These are phyloP conservation scores for Cladophialophora yegresii DNA, from an alignment of 2,329 filamentous ascomycete species.

Conservation along the genomic window DNA sequence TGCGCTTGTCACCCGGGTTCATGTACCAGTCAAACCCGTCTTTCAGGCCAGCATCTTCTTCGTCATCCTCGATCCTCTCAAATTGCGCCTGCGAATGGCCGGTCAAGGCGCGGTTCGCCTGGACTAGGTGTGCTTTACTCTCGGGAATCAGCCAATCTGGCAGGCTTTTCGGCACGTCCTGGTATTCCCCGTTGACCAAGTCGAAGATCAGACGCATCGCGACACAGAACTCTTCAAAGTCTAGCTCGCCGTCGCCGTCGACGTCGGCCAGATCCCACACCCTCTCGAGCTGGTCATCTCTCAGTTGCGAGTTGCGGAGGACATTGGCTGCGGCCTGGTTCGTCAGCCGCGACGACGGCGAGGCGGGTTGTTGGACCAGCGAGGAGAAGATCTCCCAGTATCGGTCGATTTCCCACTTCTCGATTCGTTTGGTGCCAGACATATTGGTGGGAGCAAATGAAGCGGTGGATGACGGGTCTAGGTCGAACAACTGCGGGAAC, in stretches of 20 bases:
- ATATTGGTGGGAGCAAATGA: slow-evolving; percentile 2
- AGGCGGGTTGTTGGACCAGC: slow-evolving; percentile 45
- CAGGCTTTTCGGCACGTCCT: slow-evolving; percentile 79
- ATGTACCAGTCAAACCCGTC: slow-evolving; percentile 99
- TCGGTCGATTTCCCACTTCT: slow-evolving; percentile 73
- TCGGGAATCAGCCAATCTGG: slow-evolving; percentile 98
- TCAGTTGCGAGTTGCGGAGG: slow-evolving; percentile 70
- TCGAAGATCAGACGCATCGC: slow-evolving; percentile 98
- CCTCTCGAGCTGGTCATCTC: slow-evolving; percentile 84
- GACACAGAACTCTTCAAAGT: slow-evolving; percentile 99
- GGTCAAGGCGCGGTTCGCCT: slow-evolving; percentile 76
- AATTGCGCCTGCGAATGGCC: slow-evolving; percentile 68
- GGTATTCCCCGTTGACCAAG: slow-evolving; percentile 90
- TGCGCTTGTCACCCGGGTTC: slow-evolving; percentile 83
- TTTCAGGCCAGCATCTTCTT: slow-evolving; percentile 80
- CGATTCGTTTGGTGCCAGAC: slow-evolving; percentile 50
- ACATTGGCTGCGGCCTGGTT: slow-evolving; percentile 70
- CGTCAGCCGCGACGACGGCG: slow-evolving; percentile 60
- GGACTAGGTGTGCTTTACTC: slow-evolving; percentile 86
- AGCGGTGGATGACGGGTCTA: neutral
- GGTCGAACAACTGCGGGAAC: neutral
- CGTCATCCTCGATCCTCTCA: slow-evolving; percentile 74
- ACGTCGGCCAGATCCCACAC: slow-evolving; percentile 98
- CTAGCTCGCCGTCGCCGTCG: slow-evolving; percentile 93
- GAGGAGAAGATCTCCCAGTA: slow-evolving; percentile 80